phyloP scores from a whole-genome alignment of 2,329 filamentous ascomycete species.

The Stagonosporopsis rhizophila region DNA sequence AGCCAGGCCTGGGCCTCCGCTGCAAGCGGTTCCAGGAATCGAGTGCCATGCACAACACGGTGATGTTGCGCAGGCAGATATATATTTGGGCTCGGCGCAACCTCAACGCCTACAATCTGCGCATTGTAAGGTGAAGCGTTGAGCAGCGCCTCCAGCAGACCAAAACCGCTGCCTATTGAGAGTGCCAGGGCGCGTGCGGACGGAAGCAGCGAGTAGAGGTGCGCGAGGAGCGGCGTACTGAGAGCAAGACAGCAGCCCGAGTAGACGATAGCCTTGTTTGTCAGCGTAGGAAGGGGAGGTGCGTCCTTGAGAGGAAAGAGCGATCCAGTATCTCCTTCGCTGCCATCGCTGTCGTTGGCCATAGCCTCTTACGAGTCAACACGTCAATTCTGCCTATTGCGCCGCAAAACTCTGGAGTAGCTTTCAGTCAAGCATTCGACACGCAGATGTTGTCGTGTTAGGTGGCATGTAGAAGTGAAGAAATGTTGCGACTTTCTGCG shows the following conservation, averaged over 20 bases:
- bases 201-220: conserved; percentile 36
- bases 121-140: conserved; percentile 25
- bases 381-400: neutral
- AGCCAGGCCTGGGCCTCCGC: conserved; percentile 55
- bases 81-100: conserved; percentile 53
- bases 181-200: conserved; percentile 35
- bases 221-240: conserved; percentile 39
- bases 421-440: neutral
- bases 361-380: neutral
- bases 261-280: conserved; percentile 29
- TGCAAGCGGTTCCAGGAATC: conserved; percentile 53
- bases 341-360: neutral
- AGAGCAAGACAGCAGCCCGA: conserved; percentile 49
- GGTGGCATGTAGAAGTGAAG: neutral
- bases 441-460: neutral
- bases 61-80: conserved; percentile 54
- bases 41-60: conserved; percentile 54
- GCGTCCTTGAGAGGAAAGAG: neutral
- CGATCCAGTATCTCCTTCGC: conserved; percentile 7
- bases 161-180: conserved; percentile 60
- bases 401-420: neutral
- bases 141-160: conserved; percentile 58
- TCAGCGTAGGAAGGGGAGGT: conserved; percentile 25
- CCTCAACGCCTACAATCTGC: conserved; percentile 58
- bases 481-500: neutral